Conservation (phyloP, 1,284 basidiomycete genomes). For the Agaricales sp. region DNA sequence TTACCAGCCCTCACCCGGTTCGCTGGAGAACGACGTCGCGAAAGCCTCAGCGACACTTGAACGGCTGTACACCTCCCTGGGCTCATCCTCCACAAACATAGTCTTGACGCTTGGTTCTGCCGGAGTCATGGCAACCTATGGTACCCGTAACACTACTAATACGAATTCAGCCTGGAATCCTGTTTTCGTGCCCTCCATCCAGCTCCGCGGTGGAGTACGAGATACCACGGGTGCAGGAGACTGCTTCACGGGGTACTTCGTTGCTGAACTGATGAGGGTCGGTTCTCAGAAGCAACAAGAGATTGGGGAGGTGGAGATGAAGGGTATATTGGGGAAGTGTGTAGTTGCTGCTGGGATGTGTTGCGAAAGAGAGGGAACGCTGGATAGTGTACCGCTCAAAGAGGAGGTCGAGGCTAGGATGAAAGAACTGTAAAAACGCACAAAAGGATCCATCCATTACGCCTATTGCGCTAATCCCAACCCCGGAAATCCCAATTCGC, state of each 20-base stretch:
- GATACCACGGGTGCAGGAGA: slow-evolving; percentile 56
- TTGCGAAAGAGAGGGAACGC: slow-evolving; percentile 41
- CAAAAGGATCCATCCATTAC: too few relatives aligned
- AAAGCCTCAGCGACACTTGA: not conserved
- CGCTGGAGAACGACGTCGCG: slow-evolving; percentile 8
- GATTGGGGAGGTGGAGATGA: slow-evolving; percentile 23
- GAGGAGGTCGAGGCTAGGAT: slow-evolving; percentile 26
- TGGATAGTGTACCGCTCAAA: slow-evolving; percentile 40
- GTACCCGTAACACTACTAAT: slow-evolving; percentile 20
- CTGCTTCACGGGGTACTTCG: slow-evolving; percentile 49
- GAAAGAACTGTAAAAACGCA: slow-evolving; percentile 1
- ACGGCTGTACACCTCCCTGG: slow-evolving; percentile 8
- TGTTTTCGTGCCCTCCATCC: slow-evolving; percentile 34
- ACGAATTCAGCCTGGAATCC: slow-evolving; percentile 14
- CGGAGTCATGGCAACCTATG: slow-evolving; percentile 32
- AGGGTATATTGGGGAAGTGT: slow-evolving; percentile 24
- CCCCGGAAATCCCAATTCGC: too few relatives aligned
- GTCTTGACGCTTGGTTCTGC: slow-evolving; percentile 43
- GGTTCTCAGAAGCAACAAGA: slow-evolving; percentile 14
- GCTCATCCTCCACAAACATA: slow-evolving; percentile 29
- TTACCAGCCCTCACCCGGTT: not conserved
- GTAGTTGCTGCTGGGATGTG: slow-evolving; percentile 47
- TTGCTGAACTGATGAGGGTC: slow-evolving; percentile 38
- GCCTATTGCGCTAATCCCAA: too few relatives aligned
- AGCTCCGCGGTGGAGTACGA: slow-evolving; percentile 25